phyloP scores from a whole-genome alignment of 352 stramenopile genomes.

The Plasmopara muralis region DNA sequence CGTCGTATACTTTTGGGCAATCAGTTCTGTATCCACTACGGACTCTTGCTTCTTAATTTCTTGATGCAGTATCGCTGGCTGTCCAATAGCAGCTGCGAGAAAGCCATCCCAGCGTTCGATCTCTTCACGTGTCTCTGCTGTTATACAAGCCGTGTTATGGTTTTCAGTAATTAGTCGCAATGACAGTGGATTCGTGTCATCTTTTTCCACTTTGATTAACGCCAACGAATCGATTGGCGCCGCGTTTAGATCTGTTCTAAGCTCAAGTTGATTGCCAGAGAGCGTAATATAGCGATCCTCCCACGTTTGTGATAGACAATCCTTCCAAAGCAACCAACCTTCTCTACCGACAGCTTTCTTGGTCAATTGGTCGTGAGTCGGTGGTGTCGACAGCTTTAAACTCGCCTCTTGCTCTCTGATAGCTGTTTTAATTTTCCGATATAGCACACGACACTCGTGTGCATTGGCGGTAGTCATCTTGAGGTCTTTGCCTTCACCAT shows the following conservation, averaged over 20 bases:
- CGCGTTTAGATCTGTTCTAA: constrained; percentile 31
- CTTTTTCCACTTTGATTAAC: constrained; percentile 20
- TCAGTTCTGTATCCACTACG: constrained; percentile 12
- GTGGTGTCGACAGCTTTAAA: constrained; percentile 9
- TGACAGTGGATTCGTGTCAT: constrained; percentile 17
- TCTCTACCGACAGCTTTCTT: background rate
- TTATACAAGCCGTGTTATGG: constrained; percentile 11
- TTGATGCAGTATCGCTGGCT: constrained; percentile 12
- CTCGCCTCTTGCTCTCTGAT: constrained; percentile 29
- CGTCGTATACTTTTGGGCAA: constrained; percentile 18
- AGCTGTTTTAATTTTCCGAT: constrained; percentile 37
- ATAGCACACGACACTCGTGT: constrained; percentile 49
- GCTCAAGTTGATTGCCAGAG: constrained; percentile 39
- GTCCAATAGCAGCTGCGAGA: constrained; percentile 18
- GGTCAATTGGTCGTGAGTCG: background rate
- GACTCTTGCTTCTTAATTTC: constrained; percentile 10
- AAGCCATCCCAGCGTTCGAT: constrained; percentile 26
- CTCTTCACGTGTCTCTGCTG: constrained; percentile 25
- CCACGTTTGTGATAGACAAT: constrained; percentile 27
- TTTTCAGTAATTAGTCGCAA: constrained; percentile 12
- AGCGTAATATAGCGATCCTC: constrained; percentile 54
- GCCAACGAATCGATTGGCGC: constrained; percentile 25
- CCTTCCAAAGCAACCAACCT: constrained; percentile 49
- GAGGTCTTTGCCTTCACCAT: constrained; percentile 48
- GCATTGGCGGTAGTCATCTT: constrained; percentile 53